Conservation (phyloP, 768 basidiomycete species). For the Hericium rajendrae region DNA sequence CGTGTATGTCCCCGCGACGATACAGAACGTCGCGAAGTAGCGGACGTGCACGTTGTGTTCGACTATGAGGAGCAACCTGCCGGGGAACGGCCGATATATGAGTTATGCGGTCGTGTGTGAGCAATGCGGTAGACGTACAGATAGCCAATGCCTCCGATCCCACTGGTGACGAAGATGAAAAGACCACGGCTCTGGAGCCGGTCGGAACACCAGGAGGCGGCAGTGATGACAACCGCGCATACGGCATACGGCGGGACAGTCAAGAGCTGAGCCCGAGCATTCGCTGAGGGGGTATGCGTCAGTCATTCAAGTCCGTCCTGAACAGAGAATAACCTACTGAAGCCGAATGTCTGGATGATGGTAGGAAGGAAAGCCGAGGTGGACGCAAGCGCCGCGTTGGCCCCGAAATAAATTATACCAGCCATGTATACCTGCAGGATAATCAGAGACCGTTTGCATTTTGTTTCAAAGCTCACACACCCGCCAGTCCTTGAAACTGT, state of each 20-base stretch:
- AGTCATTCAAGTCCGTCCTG: neutral
- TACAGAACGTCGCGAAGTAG: conserved; percentile 73
- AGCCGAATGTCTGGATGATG: conserved; percentile 66
- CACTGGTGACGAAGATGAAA: conserved; percentile 35
- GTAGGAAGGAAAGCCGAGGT: conserved; percentile 80
- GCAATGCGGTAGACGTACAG: conserved; percentile 30
- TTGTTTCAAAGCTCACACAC: conserved; percentile 22
- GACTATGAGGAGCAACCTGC: conserved; percentile 47
- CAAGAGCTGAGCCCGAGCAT: conserved; percentile 58
- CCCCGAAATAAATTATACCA: conserved; percentile 69
- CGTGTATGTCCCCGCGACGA: conserved; percentile 70
- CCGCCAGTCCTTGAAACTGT: conserved; percentile 68
- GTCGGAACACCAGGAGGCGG: conserved; percentile 56
- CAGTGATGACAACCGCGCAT: conserved; percentile 51
- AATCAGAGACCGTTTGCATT: neutral
- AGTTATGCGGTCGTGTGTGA: neutral
- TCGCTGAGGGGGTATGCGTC: conserved; percentile 29
- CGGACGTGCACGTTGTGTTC: conserved; percentile 46
- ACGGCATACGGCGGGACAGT: conserved; percentile 79
- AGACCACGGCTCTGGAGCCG: conserved; percentile 50
- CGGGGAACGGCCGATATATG: neutral
- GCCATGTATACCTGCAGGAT: conserved; percentile 45
- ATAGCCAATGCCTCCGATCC: conserved; percentile 50
- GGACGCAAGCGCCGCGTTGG: conserved; percentile 70
- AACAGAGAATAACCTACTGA: conserved; percentile 36